Conservation (phyloP, 1,284 basidiomycete genomes). For the Microbotryomycetes sp. region DNA sequence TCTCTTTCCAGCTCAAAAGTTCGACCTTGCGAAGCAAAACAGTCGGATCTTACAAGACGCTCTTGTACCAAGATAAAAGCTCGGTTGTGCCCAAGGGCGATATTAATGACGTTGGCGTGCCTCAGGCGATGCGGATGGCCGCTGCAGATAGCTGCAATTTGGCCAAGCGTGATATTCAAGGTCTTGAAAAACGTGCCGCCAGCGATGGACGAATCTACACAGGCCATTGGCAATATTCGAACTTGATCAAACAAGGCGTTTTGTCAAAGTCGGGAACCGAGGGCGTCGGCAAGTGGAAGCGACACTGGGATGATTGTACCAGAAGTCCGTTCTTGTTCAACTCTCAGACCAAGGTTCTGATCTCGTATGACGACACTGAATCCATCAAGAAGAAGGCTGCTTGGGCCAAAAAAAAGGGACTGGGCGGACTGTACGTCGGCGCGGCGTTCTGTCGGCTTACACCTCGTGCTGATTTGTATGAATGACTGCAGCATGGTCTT, state of each 20-base stretch:
- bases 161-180: neutral
- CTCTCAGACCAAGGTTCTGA: neutral
- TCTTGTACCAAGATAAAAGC: slow-evolving; percentile 12
- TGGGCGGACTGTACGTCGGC: neutral
- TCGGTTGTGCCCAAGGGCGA: neutral
- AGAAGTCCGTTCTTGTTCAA: slow-evolving; percentile 23
- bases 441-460: too few relatives aligned
- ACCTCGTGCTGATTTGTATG: too few relatives aligned
- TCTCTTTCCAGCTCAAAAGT: slow-evolving; percentile 9
- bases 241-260: neutral
- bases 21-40: slow-evolving; percentile 11
- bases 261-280: neutral
- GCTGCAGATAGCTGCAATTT: neutral
- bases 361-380: slow-evolving; percentile 50
- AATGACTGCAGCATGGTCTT: neutral
- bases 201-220: neutral
- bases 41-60: slow-evolving; percentile 2
- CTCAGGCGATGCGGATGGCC: neutral
- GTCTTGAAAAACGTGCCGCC: neutral
- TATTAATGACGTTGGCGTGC: neutral
- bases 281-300: neutral
- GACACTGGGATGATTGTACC: slow-evolving; percentile 19
- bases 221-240: neutral
- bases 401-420: neutral
- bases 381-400: slow-evolving; percentile 69